Base-by-base conservation (phyloP, 805 yeast species). In the Ogataea wickerhamii region DNA sequence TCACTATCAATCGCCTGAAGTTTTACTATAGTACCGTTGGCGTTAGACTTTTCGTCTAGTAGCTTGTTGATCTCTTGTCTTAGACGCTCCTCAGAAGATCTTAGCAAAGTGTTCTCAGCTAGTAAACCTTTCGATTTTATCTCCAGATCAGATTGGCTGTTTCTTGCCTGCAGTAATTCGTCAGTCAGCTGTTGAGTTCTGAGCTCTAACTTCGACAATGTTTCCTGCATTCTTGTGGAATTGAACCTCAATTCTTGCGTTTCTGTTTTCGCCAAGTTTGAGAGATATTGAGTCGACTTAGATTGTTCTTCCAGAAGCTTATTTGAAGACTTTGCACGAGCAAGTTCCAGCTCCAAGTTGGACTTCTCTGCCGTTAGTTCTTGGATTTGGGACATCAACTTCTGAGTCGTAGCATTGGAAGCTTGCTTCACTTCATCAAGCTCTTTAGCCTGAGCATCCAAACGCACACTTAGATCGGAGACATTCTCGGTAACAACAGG, bases 1-100 rank as follows among this genome's bases (percentile, higher is more conserved):
- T 85, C 89, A 36, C 68, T 68, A 39, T 78, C 76, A 27, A 77
- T 53, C 2, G 77, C 52, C 57, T 85, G 91, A 31, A 86, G 61
- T 49, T 73, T 81, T 6, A 73, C 57, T 7, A 84, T 70, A 41
- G 80, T 65, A 3, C 74, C 70, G 47, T 73, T 79, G 28, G 86
- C 62, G 36, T 76, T 70, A 5, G 71, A 58, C 49, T 76, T 78
- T 52, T 87, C 95, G 3, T 70, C 69, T 31, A 69, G 62, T 38
- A 84, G 60, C 20, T 67, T 71, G 6, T 63, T 60, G 28, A 78
- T 68, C 44, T 83, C 87, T 11, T 63, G 61, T 22, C 70, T 63
- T 21, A 84, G 56, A 8, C 82, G 64, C 13, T 62, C 56, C 45
- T 78, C 80, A 11, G 72, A 51, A 0, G 74, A 52, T 27, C 65